Conservation (phyloP, 441 rosid species). For the Populus hybrid region DNA sequence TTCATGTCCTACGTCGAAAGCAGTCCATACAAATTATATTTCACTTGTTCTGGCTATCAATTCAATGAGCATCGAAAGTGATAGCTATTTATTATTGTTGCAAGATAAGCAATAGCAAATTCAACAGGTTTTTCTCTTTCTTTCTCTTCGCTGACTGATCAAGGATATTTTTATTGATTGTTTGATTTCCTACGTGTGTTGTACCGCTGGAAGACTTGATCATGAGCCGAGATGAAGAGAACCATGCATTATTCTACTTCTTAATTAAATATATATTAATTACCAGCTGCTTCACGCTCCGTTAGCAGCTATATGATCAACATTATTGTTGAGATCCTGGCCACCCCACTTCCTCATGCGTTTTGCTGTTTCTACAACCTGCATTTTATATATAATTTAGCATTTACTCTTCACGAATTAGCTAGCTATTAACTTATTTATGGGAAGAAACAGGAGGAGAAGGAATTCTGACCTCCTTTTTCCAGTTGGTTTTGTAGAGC, state of each 20-base stretch:
- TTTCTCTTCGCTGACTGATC: background rate
- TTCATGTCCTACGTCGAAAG: too few species aligned
- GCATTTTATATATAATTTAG: slow-evolving; percentile 8
- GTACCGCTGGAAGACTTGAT: background rate
- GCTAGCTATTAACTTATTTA: background rate
- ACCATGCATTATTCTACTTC: background rate
- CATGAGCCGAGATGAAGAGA: background rate
- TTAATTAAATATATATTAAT: too few species aligned
- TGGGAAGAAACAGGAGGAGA: background rate
- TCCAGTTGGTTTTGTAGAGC: slow-evolving; percentile 74
- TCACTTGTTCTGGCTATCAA: too few species aligned
- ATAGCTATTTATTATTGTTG: too few species aligned
- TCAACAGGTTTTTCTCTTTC: background rate
- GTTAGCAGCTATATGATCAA: background rate
- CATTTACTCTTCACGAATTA: background rate
- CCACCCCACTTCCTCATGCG: slow-evolving; percentile 76
- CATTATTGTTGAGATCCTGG: slow-evolving; percentile 14
- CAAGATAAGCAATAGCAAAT: background rate
- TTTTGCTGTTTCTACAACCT: slow-evolving; percentile 68
- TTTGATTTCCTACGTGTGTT: background rate
- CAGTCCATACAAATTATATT: too few species aligned
- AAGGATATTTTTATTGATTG: background rate
- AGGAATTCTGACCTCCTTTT: slow-evolving; percentile 53
- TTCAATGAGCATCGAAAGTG: too few species aligned
- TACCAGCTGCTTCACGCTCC: background rate